Percentiles rank a stretch among this genome's conserved stretches.
Evolutionary conservation across 768 basidiomycete genomes (phyloP).

Genomic region (Thelephora ganbajun): DNA sequence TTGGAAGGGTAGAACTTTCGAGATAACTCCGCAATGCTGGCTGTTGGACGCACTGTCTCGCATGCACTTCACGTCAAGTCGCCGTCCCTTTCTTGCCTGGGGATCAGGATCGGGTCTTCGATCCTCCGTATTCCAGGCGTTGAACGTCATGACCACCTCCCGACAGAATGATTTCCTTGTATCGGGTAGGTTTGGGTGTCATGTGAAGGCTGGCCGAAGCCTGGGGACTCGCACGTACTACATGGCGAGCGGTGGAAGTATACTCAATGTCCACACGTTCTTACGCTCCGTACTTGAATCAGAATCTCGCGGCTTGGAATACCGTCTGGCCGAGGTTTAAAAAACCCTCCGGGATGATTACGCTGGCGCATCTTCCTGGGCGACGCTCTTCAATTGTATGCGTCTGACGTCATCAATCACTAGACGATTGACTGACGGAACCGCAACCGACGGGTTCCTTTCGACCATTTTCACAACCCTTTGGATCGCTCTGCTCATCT

Average conservation of each 20-base stretch:
- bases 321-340: constrained; percentile 63
- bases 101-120: too few relatives aligned
- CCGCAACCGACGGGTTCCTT: constrained; percentile 32
- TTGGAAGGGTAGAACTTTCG: too few relatives aligned
- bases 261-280: neutral
- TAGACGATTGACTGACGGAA: neutral
- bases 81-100: too few relatives aligned
- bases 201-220: constrained; percentile 81
- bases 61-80: too few relatives aligned
- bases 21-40: too few relatives aligned
- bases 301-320: constrained; percentile 85
- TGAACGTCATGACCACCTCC: too few relatives aligned
- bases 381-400: neutral
- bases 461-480: constrained; percentile 39
- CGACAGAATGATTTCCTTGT: too few relatives aligned
- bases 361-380: neutral
- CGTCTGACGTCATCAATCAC: neutral
- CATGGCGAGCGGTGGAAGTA: constrained; percentile 58
- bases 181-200: constrained; percentile 76
- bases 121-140: too few relatives aligned
- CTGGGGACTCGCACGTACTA: constrained; percentile 75
- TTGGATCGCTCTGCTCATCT: constrained; percentile 37
- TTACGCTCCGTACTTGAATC: constrained; percentile 1
- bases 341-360: constrained; percentile 10
- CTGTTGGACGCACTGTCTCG: too few relatives aligned